Percentiles rank a stretch among this genome's conserved stretches.
These are phyloP conservation scores for Kodamaea plutei DNA, from an alignment of 1,139 yeast genomes.

Conservation along the genomic window DNA sequence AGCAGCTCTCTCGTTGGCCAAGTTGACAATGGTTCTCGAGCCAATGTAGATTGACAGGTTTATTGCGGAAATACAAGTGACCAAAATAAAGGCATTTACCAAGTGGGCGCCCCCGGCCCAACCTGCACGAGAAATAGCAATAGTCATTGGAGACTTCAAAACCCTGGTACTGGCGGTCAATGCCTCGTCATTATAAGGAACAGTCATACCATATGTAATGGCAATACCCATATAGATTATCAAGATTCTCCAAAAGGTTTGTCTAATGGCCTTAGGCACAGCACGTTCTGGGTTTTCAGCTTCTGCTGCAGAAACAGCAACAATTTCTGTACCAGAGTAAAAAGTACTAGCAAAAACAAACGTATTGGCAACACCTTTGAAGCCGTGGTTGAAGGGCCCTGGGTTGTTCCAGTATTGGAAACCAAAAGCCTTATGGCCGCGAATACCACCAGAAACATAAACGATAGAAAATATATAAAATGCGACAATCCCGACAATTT, in stretches of 20 bases:
- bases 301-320: constrained; percentile 56
- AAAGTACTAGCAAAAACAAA: constrained; percentile 67
- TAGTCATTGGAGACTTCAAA: constrained; percentile 41
- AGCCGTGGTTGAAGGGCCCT: constrained; percentile 34
- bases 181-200: constrained; percentile 45
- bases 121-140: constrained; percentile 44
- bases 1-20: constrained; percentile 49
- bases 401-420: constrained; percentile 52
- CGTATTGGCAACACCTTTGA: constrained; percentile 59
- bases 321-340: constrained; percentile 55
- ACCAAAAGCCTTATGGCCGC: constrained; percentile 49
- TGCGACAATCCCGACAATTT: constrained; percentile 52
- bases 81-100: constrained; percentile 47
- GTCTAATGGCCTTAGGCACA: constrained; percentile 56
- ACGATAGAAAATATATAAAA: constrained; percentile 56
- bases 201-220: constrained; percentile 50
- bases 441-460: constrained; percentile 66
- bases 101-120: constrained; percentile 49
- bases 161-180: constrained; percentile 23
- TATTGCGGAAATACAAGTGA: constrained; percentile 52
- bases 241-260: constrained; percentile 51
- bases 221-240: constrained; percentile 54
- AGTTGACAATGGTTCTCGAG: constrained; percentile 47
- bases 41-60: constrained; percentile 53
- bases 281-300: constrained; percentile 53